These are phyloP conservation scores for Ceratocystis cubensis DNA, from an alignment of 2,329 filamentous ascomycete genomes.

Conservation along the genomic window DNA sequence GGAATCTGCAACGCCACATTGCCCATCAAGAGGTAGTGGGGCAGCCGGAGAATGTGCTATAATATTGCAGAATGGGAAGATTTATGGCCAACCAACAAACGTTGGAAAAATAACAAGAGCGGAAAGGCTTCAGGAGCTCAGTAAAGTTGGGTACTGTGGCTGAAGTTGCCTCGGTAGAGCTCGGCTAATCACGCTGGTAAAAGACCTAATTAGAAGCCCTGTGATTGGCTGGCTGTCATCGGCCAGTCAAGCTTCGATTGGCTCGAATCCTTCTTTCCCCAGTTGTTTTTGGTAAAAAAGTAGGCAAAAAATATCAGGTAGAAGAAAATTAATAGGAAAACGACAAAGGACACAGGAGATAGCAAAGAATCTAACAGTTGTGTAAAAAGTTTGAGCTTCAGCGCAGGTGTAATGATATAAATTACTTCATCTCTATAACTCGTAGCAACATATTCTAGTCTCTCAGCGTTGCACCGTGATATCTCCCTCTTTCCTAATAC, in stretches of 20 bases:
- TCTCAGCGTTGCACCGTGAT: not conserved
- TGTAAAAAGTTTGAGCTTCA: not conserved
- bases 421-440: not conserved
- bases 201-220: conserved; percentile 16
- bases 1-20: conserved; percentile 1
- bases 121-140: not conserved
- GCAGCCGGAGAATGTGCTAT: too few relatives aligned
- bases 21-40: too few relatives aligned
- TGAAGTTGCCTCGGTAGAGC: conserved; percentile 20
- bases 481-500: not conserved
- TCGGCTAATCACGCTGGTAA: conserved; percentile 20
- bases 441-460: not conserved
- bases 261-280: conserved; percentile 14
- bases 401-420: not conserved
- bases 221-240: conserved; percentile 19
- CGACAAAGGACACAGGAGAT: not conserved
- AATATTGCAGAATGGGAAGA: too few relatives aligned
- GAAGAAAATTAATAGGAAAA: not conserved
- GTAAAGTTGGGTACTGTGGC: conserved; percentile 10
- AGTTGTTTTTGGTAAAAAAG: conserved; percentile 15
- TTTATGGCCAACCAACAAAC: not conserved
- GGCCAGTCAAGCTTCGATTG: conserved; percentile 14
- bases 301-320: conserved; percentile 12
- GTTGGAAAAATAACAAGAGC: not conserved
- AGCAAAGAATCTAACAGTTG: not conserved